Evolutionary conservation across 2,329 filamentous ascomycete species (phyloP).

Genomic region (Pseudopithomyces maydicus): DNA sequence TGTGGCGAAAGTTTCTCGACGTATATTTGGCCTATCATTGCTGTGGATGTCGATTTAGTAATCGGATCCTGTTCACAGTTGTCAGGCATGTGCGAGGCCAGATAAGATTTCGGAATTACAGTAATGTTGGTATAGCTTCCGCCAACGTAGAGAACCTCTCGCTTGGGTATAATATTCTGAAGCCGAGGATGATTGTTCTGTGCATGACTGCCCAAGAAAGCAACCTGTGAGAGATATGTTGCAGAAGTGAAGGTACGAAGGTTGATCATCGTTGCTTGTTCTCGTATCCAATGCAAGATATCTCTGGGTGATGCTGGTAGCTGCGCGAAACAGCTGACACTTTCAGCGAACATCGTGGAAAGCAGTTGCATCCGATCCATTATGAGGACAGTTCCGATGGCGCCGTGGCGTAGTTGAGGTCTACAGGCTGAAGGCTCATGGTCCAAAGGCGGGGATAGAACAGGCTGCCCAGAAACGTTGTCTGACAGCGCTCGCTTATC

Average conservation of each 20-base stretch:
- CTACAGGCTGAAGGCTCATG: background rate
- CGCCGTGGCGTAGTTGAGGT: background rate
- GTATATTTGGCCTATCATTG: slow-evolving; percentile 31
- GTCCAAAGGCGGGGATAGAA: no score
- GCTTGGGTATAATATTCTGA: slow-evolving; percentile 16
- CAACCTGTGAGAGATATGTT: slow-evolving; percentile 12
- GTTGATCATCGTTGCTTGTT: slow-evolving; percentile 13
- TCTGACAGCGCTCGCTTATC: no score
- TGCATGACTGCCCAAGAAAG: slow-evolving; percentile 12
- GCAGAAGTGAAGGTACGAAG: slow-evolving; percentile 13
- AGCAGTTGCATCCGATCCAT: slow-evolving; percentile 1
- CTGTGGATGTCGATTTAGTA: slow-evolving; percentile 6
- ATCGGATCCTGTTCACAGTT: background rate
- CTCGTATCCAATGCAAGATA: slow-evolving; percentile 2
- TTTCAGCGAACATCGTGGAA: background rate
- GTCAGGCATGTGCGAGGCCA: slow-evolving; percentile 9
- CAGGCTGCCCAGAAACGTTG: no score
- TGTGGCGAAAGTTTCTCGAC: slow-evolving; percentile 30
- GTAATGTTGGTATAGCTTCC: slow-evolving; percentile 26
- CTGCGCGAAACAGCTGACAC: background rate
- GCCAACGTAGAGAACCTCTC: slow-evolving; percentile 31
- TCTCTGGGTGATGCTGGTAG: background rate
- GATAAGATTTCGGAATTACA: slow-evolving; percentile 9
- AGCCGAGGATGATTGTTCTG: slow-evolving; percentile 14
- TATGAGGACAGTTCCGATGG: background rate